Evolutionary conservation across 169 alveolate species (phyloP).

Genomic region (Babesia ovata): DNA sequence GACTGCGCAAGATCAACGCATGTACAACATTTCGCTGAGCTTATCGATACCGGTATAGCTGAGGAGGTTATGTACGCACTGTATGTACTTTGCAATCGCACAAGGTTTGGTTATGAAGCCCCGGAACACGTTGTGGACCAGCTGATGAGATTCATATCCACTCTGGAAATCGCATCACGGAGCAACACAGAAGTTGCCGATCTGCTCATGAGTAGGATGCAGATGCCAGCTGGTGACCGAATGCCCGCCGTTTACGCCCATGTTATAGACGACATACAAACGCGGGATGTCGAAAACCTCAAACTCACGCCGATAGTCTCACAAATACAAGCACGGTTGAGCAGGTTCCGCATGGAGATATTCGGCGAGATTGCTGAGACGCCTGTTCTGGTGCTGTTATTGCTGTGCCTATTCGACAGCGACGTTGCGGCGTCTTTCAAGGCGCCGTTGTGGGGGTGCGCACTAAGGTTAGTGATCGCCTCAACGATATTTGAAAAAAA

Average conservation of each 20-base stretch:
- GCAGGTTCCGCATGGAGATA: conserved; percentile 25
- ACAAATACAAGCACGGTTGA: conserved; percentile 3
- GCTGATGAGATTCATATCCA: conserved; percentile 7
- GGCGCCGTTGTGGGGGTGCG: background rate
- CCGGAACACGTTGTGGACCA: conserved; percentile 1
- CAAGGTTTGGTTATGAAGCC: conserved; percentile 9
- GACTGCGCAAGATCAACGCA: background rate
- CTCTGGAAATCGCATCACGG: background rate
- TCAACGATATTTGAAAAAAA: background rate
- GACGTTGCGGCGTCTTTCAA: background rate
- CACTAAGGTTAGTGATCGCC: background rate
- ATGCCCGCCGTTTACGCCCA: conserved; percentile 16
- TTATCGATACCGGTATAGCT: conserved; percentile 11
- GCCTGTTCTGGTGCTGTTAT: conserved; percentile 11
- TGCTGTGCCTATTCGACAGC: conserved; percentile 11
- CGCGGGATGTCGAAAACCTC: conserved; percentile 17
- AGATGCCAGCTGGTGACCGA: background rate
- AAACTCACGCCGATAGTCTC: conserved; percentile 1
- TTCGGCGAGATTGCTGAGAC: conserved; percentile 21
- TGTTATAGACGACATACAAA: background rate
- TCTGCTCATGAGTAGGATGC: background rate
- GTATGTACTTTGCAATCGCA: conserved; percentile 7
- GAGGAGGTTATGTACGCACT: conserved; percentile 17
- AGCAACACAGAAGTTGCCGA: background rate
- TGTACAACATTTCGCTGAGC: background rate